Evolutionary conservation across 208 protist species (phyloP).

Genomic region (Naegleria gruberi): DNA sequence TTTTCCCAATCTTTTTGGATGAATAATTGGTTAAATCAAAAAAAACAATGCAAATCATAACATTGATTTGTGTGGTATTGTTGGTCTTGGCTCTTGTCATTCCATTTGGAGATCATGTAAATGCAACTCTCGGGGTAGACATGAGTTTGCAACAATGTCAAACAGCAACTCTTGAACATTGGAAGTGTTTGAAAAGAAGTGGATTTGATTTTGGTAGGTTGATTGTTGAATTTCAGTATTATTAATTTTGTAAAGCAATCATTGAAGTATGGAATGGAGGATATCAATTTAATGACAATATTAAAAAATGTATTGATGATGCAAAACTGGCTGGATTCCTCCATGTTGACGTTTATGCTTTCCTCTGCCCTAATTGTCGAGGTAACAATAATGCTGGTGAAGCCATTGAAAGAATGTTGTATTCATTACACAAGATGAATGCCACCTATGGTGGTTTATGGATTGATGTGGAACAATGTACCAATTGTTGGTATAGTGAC

Average conservation of each 20-base stretch:
- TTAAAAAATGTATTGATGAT: not conserved
- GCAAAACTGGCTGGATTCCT: not conserved
- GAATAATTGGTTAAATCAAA: too few relatives aligned
- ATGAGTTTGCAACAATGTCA: not conserved
- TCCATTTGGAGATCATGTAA: too few relatives aligned
- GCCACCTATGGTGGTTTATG: not conserved
- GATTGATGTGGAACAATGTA: not conserved
- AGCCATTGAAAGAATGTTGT: not conserved
- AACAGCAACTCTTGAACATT: not conserved
- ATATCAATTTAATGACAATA: not conserved
- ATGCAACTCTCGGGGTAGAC: not conserved
- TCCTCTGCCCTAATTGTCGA: not conserved
- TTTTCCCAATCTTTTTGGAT: too few relatives aligned
- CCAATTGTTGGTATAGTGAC: not conserved
- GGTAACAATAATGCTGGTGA: not conserved
- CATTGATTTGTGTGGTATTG: too few relatives aligned
- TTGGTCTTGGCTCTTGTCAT: too few relatives aligned
- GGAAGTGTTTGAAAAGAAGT: not conserved
- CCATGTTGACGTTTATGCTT: conserved; percentile 1
- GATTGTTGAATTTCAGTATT: too few relatives aligned
- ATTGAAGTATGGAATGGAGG: conserved; percentile 11
- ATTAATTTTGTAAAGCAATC: not conserved
- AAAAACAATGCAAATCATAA: too few relatives aligned
- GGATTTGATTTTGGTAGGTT: not conserved
- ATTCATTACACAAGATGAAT: not conserved